Base-by-base conservation (phyloP, 2,329 filamentous ascomycete species). In the Leptodontidium sp. region DNA sequence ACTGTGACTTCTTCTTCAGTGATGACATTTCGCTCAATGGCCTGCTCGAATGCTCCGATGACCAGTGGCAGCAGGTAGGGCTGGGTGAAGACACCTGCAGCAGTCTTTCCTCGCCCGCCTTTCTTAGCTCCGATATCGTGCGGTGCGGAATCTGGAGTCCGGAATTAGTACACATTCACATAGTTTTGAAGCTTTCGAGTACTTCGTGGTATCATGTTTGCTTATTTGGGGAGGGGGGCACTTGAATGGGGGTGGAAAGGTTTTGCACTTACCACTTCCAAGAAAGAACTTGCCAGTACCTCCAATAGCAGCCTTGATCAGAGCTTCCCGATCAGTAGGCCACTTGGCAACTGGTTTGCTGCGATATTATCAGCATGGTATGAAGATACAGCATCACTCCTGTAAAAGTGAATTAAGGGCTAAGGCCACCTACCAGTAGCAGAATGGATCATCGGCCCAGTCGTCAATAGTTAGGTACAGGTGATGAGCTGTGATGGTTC, bases 71-170 rank as follows among this genome's bases (percentile, higher is more conserved):
- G 84, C 0, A 88, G 89, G 77, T 89, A 89, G 4, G 90, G 90
- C 81, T 95, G 92, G 1, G 92, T 94, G 78, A 93, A 95, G 53
- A 94, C 91, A 4, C 92, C 92, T 0, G 92, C 92, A 0, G 90
- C 87, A 9, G 73, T 74, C n/a, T 80, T 79, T 2, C 88, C 82
- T 49, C 82, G 80, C 78, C 71, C 66, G 0, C 89, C 86, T 64
- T 86, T 84, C 81, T 93, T 93, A 69, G 86, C 85, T n/a, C 78
- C 77, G 4, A 87, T 80, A 12, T 86, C 85, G 77, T 93, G 90
- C 21, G 89, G 84, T 64, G 90, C 90, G 6, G 85, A 88, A 75
- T 91, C 90, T 59, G 8, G n/a, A 14, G 7, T 43, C 17, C 1
- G 17, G 32, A 43, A 40, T 40, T 9, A 58, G 47, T 17, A 50